Conservation (phyloP, 768 basidiomycete species). For the Imleria badia region DNA sequence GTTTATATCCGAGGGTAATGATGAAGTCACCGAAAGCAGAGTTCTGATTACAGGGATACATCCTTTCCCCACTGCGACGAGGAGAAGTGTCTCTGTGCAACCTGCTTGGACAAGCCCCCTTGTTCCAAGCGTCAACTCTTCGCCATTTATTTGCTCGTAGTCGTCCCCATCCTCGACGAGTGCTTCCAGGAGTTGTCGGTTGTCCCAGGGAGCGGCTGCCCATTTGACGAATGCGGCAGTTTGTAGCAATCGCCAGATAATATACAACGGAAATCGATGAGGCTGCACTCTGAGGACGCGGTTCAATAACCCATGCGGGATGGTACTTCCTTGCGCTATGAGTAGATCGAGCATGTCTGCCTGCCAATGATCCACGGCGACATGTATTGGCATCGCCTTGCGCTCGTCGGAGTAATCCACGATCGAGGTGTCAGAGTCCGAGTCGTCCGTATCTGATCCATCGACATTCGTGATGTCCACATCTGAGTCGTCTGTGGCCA, state of each 20-base stretch:
- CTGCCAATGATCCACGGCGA: conserved; percentile 4
- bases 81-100: conserved; percentile 1
- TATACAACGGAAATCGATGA: neutral
- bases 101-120: neutral
- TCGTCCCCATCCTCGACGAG: neutral
- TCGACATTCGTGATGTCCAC: neutral
- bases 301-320: neutral
- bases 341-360: conserved; percentile 1
- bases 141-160: neutral
- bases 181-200: neutral
- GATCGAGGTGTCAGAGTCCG: neutral
- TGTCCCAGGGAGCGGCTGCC: neutral
- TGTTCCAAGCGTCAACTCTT: neutral
- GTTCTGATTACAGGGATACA: neutral
- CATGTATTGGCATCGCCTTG: neutral
- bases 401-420: neutral
- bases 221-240: neutral
- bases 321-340: neutral
- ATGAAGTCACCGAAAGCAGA: neutral
- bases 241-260: neutral
- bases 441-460: neutral
- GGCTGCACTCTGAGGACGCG: neutral
- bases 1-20: neutral
- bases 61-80: conserved; percentile 3
- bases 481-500: neutral